Conservation (phyloP, 2,329 filamentous ascomycete species). For the Scorias spongiosa region DNA sequence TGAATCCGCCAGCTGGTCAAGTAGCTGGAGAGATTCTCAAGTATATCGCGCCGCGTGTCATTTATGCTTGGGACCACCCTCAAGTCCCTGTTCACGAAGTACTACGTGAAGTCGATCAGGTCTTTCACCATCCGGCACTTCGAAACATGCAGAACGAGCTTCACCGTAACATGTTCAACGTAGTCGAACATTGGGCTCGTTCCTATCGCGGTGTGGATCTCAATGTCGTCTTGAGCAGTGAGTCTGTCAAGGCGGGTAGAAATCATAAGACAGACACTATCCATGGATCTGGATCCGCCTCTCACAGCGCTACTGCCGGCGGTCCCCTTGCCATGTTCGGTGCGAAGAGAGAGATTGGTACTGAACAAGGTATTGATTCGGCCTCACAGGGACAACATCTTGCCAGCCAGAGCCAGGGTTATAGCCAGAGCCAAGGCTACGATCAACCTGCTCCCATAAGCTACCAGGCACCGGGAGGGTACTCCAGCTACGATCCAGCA, state of each 20-base stretch:
- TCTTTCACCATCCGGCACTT: slow-evolving; percentile 82
- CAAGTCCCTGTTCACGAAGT: slow-evolving; percentile 72
- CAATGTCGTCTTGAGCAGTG: slow-evolving; percentile 46
- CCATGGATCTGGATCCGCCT: slow-evolving; percentile 8
- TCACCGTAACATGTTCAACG: slow-evolving; percentile 61
- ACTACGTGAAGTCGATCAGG: slow-evolving; percentile 60
- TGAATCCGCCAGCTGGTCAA: slow-evolving; percentile 34
- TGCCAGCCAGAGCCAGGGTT: neutral
- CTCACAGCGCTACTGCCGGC: slow-evolving; percentile 14
- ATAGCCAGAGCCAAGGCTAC: neutral
- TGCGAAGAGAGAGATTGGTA: neutral
- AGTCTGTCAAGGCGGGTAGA: slow-evolving; percentile 53
- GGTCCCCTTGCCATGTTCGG: slow-evolving; percentile 17
- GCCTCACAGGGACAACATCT: neutral
- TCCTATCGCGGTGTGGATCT: slow-evolving; percentile 52
- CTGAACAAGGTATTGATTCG: neutral
- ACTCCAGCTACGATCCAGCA: neutral
- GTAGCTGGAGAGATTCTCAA: slow-evolving; percentile 49
- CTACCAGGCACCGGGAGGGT: neutral
- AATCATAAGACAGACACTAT: slow-evolving; percentile 44
- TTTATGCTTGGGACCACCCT: slow-evolving; percentile 88
- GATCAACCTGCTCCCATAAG: neutral
- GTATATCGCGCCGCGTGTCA: slow-evolving; percentile 71
- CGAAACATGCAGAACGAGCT: slow-evolving; percentile 61
- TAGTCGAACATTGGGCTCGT: slow-evolving; percentile 68